Evolutionary conservation across 441 rosid genomes (phyloP).

Genomic region (Kokia cookei): DNA sequence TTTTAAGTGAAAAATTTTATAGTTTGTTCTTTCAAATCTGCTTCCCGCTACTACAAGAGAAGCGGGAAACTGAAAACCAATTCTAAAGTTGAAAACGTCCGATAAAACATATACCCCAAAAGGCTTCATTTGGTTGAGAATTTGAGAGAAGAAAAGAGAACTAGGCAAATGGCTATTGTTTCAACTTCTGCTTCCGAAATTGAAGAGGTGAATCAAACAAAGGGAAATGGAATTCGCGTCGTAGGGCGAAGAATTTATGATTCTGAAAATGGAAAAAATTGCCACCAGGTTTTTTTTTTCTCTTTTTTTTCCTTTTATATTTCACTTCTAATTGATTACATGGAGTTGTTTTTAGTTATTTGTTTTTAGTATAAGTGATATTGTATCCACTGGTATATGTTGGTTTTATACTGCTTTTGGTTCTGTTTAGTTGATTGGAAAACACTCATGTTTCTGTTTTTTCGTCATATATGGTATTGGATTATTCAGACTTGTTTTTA

Average conservation of each 20-base stretch:
- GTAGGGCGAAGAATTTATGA: slow-evolving; percentile 45
- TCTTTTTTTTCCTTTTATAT: not conserved
- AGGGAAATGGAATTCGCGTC: slow-evolving; percentile 49
- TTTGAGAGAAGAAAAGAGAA: not conserved
- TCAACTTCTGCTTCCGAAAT: slow-evolving; percentile 13
- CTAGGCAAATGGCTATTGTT: slow-evolving; percentile 19
- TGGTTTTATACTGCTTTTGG: not conserved
- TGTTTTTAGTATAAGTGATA: not conserved
- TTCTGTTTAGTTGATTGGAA: not conserved
- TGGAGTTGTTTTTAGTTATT: not conserved
- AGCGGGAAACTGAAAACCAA: slow-evolving; percentile 4
- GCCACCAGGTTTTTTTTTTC: slow-evolving; percentile 55
- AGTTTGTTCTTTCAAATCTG: not conserved
- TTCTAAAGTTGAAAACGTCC: not conserved
- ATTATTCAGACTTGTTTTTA: not conserved
- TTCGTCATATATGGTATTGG: not conserved
- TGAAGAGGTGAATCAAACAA: slow-evolving; percentile 20
- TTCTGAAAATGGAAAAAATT: slow-evolving; percentile 56
- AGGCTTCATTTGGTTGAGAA: not conserved
- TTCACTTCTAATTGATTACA: not conserved
- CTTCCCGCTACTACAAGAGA: not conserved
- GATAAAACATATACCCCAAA: not conserved
- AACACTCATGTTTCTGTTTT: not conserved
- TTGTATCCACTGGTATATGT: too few relatives aligned
- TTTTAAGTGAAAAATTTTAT: not conserved